Base-by-base conservation (phyloP, 345 rosid genomes). In the Kernera saxatilis region DNA sequence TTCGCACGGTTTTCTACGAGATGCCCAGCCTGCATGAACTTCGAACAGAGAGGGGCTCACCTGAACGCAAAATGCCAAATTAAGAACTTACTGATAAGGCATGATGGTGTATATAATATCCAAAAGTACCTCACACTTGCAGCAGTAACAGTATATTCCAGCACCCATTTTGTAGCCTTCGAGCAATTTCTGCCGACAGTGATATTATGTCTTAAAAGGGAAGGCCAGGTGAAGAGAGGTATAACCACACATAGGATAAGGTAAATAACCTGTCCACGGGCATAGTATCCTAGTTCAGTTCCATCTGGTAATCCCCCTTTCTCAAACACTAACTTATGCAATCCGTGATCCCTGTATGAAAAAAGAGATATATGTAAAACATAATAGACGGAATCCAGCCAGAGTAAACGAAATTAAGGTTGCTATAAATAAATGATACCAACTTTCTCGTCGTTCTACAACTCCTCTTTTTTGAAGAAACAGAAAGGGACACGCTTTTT, bases 11-110 rank as follows among this genome's bases (percentile, higher is more conserved):
- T 94, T 91, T 77, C 85, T 85, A 64, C 98, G 96, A 44, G 99
- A 83, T 69, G 96, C 87, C 95, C 98, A 91, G 76, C 99, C 99
- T 78, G 99, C 99, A 85, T 94, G 99, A 78, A 88, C 93, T 85
- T 94, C 99, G 76, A 94, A 94, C 50, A 82, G 85, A 44, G 99
- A 91, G 39, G 99, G 88, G 83, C 99, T 94, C 79, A 94, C 92
- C 99, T 94, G 88, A 76, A 68, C 72, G 45, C 69, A 69, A 64
- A 68, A 65, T 25, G 62, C 67, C 12, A 67, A 55, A 72, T 60
- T 67, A 36, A 30, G 50, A 64, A 25, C 66, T 58, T 50, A 51
- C 26, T 61, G 46, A 63, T 40, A 50, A 8, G 26, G 51, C 37
- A 64, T 37, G 49, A 53, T 35, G 70, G 50, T 39, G 51, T 60